Evolutionary conservation across 768 basidiomycete genomes (phyloP).

Genomic region (Gelatoporia subvermispora): DNA sequence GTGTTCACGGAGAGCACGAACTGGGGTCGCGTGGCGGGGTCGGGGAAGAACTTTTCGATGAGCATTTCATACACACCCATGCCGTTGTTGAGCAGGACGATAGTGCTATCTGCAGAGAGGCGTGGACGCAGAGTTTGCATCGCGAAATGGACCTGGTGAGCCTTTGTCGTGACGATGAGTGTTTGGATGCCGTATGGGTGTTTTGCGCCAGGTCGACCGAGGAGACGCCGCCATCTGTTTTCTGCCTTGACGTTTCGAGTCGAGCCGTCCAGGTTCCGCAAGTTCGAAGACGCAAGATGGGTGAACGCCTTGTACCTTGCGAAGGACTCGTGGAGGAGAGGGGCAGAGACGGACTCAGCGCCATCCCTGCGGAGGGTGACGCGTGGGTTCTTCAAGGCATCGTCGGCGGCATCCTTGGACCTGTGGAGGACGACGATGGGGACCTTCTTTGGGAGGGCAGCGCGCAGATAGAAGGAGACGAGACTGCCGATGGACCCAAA

Average conservation of each 20-base stretch:
- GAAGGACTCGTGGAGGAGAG: slow-evolving; percentile 50
- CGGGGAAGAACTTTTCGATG: slow-evolving; percentile 60
- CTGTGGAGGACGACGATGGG: slow-evolving; percentile 70
- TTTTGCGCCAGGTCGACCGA: too few relatives aligned
- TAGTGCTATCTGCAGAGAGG: slow-evolving; percentile 62
- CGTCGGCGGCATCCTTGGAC: slow-evolving; percentile 33
- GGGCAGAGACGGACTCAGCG: slow-evolving; percentile 33
- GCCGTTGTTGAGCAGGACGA: slow-evolving; percentile 93
- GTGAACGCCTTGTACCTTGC: slow-evolving; percentile 10
- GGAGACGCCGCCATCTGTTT: too few relatives aligned
- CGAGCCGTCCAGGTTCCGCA: too few relatives aligned
- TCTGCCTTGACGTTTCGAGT: too few relatives aligned
- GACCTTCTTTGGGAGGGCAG: slow-evolving; percentile 43
- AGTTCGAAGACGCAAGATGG: too few relatives aligned
- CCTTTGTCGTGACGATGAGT: slow-evolving; percentile 81
- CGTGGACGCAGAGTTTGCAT: slow-evolving; percentile 58
- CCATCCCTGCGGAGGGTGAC: slow-evolving; percentile 51
- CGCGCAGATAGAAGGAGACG: slow-evolving; percentile 74
- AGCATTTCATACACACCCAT: slow-evolving; percentile 89
- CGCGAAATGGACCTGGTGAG: slow-evolving; percentile 55
- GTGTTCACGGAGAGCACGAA: slow-evolving; percentile 82
- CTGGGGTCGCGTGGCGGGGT: slow-evolving; percentile 69
- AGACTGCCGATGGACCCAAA: slow-evolving; percentile 82
- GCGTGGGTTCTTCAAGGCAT: slow-evolving; percentile 24
- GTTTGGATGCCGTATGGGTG: slow-evolving; percentile 49